Percentiles rank a stretch among this genome's conserved stretches.
Evolutionary conservation across 2,329 filamentous ascomycete genomes (phyloP).

Genomic region (Thelonectria discophora): DNA sequence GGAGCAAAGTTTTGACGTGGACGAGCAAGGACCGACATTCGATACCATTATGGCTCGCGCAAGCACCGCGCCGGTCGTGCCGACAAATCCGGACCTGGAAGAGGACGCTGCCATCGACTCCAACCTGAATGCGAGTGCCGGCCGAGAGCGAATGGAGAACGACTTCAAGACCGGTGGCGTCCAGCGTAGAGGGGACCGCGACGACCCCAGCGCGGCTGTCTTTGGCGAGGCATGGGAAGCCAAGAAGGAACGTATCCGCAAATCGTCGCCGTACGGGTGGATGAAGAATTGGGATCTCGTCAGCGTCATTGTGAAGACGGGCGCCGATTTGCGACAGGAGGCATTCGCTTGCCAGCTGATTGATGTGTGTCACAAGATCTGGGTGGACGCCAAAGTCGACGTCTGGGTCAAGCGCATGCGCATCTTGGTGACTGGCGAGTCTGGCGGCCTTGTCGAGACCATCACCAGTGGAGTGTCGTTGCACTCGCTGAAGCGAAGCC

Average conservation of each 20-base stretch:
- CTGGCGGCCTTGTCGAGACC: constrained; percentile 84
- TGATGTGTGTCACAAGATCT: constrained; percentile 81
- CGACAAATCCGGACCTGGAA: constrained; percentile 61
- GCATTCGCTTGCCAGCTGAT: constrained; percentile 89
- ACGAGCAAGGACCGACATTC: constrained; percentile 79
- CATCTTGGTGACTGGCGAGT: constrained; percentile 85
- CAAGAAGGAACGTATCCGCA: constrained; percentile 84
- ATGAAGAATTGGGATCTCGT: constrained; percentile 91
- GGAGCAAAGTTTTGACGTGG: constrained; percentile 82
- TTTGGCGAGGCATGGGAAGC: constrained; percentile 88
- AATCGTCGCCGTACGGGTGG: constrained; percentile 85
- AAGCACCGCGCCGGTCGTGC: constrained; percentile 56
- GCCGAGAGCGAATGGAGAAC: constrained; percentile 87
- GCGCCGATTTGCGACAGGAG: constrained; percentile 83
- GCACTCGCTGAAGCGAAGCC: constrained; percentile 82
- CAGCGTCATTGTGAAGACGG: constrained; percentile 88
- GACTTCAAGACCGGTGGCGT: constrained; percentile 87
- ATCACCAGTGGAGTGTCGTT: constrained; percentile 90
- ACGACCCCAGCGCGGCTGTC: constrained; percentile 85
- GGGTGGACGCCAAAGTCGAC: constrained; percentile 75
- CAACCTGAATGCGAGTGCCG: constrained; percentile 73
- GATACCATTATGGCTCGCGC: constrained; percentile 83
- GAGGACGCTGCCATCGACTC: constrained; percentile 62
- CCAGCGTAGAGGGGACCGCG: constrained; percentile 80
- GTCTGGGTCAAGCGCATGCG: constrained; percentile 94